Base-by-base conservation (phyloP, 108 stramenopile genomes). In the Cyclotella baltica region DNA sequence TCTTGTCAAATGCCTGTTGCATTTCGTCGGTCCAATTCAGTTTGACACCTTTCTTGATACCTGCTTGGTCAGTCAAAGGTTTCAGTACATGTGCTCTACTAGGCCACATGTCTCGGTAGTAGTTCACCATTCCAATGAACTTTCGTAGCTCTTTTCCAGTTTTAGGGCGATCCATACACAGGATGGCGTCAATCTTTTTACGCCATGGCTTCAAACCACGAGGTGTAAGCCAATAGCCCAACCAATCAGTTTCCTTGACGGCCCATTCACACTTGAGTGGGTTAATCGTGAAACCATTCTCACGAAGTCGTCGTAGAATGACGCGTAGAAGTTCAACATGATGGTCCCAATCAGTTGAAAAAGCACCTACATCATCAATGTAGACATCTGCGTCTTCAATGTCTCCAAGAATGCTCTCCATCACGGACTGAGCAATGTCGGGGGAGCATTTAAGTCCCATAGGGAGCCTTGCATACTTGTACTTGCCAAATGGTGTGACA, bases 171-270 rank as follows among this genome's bases (percentile, higher is more conserved):
- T 79, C 22, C 70, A 87, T 62, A 15, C 59, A 37, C 9, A 80
- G 33, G 2, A 88, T 69, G 15, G 83, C 82, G 33, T 86, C 48
- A 58, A 85, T 53, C 38, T 83, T 86, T 53, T 89, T 87, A 16
- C 69, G 43, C 80, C 85, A 87, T 0, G 86, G 85, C 40, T 84
- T 85, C 3, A 87, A 16, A 18, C 85, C 78, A 6, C 31, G 59
- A 16, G 86, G 85, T 13, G 87, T 88, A 18, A 90, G 37, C 84
- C 86, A 87, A 59, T 87, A 84, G 0, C 89, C 89, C 1, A 89
- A 80, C 72, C 78, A 89, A n/a, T 89, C 86, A 16, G 85, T 78
- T 67, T 87, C 86, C 50, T 85, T 67, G 28, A 86, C 77, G n/a
- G 38, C 73, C 77, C 83, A 88, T 75, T 87, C 84, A 62, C 84